Evolutionary conservation across 352 stramenopile species (phyloP).

Genomic region (Globisporangium alternatum): DNA sequence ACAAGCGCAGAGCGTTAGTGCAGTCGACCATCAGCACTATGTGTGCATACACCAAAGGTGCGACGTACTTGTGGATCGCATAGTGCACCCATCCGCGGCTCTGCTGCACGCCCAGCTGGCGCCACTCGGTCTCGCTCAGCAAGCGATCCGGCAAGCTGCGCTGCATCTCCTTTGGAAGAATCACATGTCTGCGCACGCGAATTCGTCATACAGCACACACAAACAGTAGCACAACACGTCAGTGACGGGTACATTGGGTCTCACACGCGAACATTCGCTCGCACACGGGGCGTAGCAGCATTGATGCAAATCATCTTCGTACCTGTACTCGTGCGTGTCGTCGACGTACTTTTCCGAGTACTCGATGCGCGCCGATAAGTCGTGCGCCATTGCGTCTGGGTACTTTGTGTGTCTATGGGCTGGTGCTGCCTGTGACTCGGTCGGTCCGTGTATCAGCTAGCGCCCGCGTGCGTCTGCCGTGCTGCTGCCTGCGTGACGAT

Average conservation of each 20-base stretch:
- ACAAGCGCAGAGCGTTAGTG: neutral
- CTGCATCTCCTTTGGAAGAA: slow-evolving; percentile 97
- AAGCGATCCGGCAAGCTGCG: slow-evolving; percentile 95
- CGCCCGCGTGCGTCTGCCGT: neutral
- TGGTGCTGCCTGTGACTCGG: too few relatives aligned
- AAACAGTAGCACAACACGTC: neutral
- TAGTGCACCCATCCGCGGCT: slow-evolving; percentile 99
- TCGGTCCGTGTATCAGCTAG: too few relatives aligned
- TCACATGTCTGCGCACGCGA: slow-evolving; percentile 82
- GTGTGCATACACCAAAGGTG: slow-evolving; percentile 1
- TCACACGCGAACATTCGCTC: neutral
- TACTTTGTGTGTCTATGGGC: neutral
- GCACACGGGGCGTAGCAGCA: neutral
- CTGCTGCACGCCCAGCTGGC: slow-evolving; percentile 97
- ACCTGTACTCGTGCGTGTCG: slow-evolving; percentile 92
- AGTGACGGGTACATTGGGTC: neutral
- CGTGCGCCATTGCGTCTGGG: slow-evolving; percentile 57
- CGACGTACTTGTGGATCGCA: slow-evolving; percentile 96
- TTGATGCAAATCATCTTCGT: slow-evolving; percentile 4
- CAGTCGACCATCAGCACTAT: neutral
- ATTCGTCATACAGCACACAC: neutral
- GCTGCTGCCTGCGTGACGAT: too few relatives aligned
- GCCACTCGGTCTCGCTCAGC: slow-evolving; percentile 97
- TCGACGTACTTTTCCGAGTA: slow-evolving; percentile 96
- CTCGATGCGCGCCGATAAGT: slow-evolving; percentile 90